Evolutionary conservation across 2,329 filamentous ascomycete species (phyloP).

Genomic region (Metarhizium sp.): DNA sequence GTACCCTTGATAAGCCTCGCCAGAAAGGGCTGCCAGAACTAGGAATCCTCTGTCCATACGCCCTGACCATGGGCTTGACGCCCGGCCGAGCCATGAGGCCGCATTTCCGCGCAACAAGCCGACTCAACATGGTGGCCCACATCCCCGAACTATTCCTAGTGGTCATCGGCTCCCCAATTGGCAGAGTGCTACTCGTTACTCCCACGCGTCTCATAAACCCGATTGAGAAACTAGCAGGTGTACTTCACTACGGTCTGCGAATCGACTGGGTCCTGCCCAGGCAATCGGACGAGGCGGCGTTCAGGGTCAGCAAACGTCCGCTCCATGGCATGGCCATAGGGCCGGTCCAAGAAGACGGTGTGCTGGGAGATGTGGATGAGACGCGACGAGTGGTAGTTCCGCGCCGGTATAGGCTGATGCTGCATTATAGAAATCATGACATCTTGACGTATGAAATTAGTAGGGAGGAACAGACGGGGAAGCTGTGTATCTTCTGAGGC

Average conservation of each 20-base stretch:
- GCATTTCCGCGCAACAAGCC: slow-evolving; percentile 25
- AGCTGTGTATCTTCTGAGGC: slow-evolving; percentile 25
- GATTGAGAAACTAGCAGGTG: slow-evolving; percentile 10
- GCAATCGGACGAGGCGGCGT: slow-evolving; percentile 32
- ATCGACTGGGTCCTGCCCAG: slow-evolving; percentile 44
- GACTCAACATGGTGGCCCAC: slow-evolving; percentile 50
- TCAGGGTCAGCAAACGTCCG: slow-evolving; percentile 35
- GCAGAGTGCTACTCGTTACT: slow-evolving; percentile 56
- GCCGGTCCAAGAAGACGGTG: slow-evolving; percentile 43
- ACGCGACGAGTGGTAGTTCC: slow-evolving; percentile 16
- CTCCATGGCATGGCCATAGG: slow-evolving; percentile 60
- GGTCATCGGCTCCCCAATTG: slow-evolving; percentile 56
- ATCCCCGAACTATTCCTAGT: slow-evolving; percentile 65
- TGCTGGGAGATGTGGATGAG: slow-evolving; percentile 11
- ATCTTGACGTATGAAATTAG: slow-evolving; percentile 61
- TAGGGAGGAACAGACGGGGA: slow-evolving; percentile 28
- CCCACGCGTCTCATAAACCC: slow-evolving; percentile 25
- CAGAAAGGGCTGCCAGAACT: slow-evolving; percentile 14
- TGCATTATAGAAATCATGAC: slow-evolving; percentile 63
- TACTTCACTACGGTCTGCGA: slow-evolving; percentile 35
- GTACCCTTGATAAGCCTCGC: slow-evolving; percentile 19
- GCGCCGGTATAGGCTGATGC: slow-evolving; percentile 55
- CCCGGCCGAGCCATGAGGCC: slow-evolving; percentile 11
- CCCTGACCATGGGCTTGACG: slow-evolving; percentile 17
- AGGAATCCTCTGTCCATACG: slow-evolving; percentile 22